Percentiles rank a stretch among this genome's conserved stretches.
Conservation (phyloP, 148 eudicot genomes). For the Vaccinium corymbosum region DNA sequence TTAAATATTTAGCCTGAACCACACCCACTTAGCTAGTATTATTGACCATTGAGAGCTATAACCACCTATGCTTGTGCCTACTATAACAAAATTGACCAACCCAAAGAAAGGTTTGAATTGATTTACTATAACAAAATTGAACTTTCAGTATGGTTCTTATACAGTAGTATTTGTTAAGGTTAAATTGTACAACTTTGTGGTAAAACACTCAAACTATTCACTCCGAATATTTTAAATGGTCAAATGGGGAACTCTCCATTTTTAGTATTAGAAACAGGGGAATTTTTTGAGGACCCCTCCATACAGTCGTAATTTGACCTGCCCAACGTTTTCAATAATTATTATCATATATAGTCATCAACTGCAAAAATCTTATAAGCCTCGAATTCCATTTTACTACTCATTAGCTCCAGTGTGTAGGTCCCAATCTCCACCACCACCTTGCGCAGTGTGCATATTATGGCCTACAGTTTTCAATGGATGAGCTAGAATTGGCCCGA, state of each 20-base stretch:
- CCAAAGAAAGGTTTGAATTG: too few relatives aligned
- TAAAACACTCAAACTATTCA: not conserved
- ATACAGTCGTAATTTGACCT: not conserved
- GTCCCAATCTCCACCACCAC: constrained; percentile 24
- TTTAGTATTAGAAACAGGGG: not conserved
- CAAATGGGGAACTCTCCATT: not conserved
- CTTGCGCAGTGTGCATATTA: constrained; percentile 18
- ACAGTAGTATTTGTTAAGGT: too few relatives aligned
- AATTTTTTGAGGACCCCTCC: not conserved
- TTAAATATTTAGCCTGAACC: not conserved
- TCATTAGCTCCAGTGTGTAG: constrained; percentile 12
- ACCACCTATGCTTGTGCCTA: not conserved
- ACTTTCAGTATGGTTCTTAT: too few relatives aligned
- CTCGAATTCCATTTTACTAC: constrained; percentile 1
- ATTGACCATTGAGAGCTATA: not conserved
- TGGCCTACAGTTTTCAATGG: not conserved
- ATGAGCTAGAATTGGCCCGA: constrained; percentile 11
- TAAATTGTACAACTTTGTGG: too few relatives aligned
- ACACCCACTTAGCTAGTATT: not conserved
- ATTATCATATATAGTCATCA: constrained; percentile 2
- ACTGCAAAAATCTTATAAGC: not conserved
- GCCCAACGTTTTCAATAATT: not conserved
- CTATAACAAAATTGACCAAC: not conserved
- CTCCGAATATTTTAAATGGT: not conserved
- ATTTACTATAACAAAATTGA: too few relatives aligned